phyloP scores from a whole-genome alignment of 305 asterid genomes.

The Caryopteris hybrid region DNA sequence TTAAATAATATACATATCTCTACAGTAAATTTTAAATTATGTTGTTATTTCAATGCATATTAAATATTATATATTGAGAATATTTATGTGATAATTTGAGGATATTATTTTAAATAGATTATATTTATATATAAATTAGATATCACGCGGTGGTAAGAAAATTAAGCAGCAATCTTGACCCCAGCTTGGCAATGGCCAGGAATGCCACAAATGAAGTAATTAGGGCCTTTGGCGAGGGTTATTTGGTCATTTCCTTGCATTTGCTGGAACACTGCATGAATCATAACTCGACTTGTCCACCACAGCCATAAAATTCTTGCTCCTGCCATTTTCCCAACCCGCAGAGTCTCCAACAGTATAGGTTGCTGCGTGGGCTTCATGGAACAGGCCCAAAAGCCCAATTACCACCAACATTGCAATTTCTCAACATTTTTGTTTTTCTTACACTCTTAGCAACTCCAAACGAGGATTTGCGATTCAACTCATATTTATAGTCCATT shows the following conservation, averaged over 20 bases:
- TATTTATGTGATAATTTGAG: no score
- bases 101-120: no score
- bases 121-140: no score
- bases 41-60: no score
- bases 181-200: slow-evolving; percentile 28
- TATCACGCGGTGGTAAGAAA: no score
- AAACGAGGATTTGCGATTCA: no score
- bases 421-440: no score
- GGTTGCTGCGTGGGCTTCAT: slow-evolving; percentile 11
- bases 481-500: no score
- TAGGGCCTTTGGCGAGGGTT: slow-evolving; percentile 14
- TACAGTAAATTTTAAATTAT: no score
- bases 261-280: slow-evolving; percentile 21
- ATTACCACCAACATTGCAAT: neutral
- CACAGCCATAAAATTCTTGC: slow-evolving; percentile 20
- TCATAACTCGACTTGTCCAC: slow-evolving; percentile 28
- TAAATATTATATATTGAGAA: no score
- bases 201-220: slow-evolving; percentile 31
- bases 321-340: slow-evolving; percentile 37
- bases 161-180: slow-evolving; percentile 23
- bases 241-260: slow-evolving; percentile 29
- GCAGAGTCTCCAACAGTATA: slow-evolving; percentile 29
- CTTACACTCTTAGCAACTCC: no score
- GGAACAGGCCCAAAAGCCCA: slow-evolving; percentile 1
- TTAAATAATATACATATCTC: no score